These are phyloP conservation scores for Penicillium lagena DNA, from an alignment of 495 filamentous ascomycete species.

Conservation along the genomic window DNA sequence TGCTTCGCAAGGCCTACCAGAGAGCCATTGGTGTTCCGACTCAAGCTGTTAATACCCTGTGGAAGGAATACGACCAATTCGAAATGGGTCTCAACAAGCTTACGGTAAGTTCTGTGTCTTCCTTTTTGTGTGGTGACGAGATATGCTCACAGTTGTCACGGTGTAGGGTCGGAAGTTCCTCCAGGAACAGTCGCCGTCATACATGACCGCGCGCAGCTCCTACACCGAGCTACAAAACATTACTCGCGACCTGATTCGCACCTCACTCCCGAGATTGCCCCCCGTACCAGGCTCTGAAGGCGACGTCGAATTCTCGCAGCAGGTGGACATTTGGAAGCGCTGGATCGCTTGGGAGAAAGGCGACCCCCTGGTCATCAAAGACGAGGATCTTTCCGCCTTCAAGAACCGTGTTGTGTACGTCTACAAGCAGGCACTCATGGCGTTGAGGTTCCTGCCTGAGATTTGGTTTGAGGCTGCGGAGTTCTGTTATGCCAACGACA, in stretches of 20 bases:
- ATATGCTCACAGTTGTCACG: constrained; percentile 7
- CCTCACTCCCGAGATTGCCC: constrained; percentile 71
- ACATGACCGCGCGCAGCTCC: constrained; percentile 88
- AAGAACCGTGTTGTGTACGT: constrained; percentile 75
- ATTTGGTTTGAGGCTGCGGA: constrained; percentile 94
- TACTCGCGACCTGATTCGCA: constrained; percentile 69
- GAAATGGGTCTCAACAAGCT: constrained; percentile 89
- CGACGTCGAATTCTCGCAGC: constrained; percentile 73
- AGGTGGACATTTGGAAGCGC: constrained; percentile 85
- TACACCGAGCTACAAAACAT: constrained; percentile 79
- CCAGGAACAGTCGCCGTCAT: constrained; percentile 82
- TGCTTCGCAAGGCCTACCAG: constrained; percentile 84
- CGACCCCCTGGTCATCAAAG: constrained; percentile 77
- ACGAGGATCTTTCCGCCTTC: constrained; percentile 67
- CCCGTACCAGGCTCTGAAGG: constrained; percentile 83
- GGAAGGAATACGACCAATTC: constrained; percentile 97
- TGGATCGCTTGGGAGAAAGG: constrained; percentile 95
- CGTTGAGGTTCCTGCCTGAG: constrained; percentile 85
- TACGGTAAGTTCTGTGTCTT: constrained; percentile 44
- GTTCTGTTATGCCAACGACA: constrained; percentile 78
- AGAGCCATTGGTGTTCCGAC: constrained; percentile 80
- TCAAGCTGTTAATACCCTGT: constrained; percentile 68
- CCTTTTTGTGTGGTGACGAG: too few relatives aligned
- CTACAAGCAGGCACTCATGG: constrained; percentile 93
- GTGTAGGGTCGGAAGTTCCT: constrained; percentile 81